A percentile compares a stretch with the other conserved stretches of the same genome.
Conservation (phyloP, 108 stramenopile genomes). For the Cyclotella atomus region DNA sequence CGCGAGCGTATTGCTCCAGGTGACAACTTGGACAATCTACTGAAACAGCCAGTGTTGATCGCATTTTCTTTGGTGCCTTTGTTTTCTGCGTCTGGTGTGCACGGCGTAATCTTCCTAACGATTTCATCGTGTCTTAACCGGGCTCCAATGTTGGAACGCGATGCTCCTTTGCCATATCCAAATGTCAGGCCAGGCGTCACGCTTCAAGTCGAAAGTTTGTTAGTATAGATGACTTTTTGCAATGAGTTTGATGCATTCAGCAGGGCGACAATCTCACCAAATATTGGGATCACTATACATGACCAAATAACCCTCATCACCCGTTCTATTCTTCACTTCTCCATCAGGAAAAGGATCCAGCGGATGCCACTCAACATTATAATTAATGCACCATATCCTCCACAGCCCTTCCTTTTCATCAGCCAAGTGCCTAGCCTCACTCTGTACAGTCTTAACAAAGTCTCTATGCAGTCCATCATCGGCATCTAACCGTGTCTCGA, state of each 20-base stretch:
- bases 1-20: conserved; percentile 73
- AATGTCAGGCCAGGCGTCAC: conserved; percentile 73
- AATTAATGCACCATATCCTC: conserved; percentile 47
- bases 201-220: conserved; percentile 27
- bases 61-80: neutral
- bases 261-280: conserved; percentile 8
- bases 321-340: conserved; percentile 6
- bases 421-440: conserved; percentile 19
- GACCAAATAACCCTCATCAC: conserved; percentile 31
- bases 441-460: conserved; percentile 25
- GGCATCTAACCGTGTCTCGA: conserved; percentile 79
- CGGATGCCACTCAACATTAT: conserved; percentile 50
- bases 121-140: conserved; percentile 52
- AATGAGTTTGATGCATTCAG: too few relatives aligned
- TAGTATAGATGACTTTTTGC: too few relatives aligned
- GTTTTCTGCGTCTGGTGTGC: conserved; percentile 13
- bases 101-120: conserved; percentile 23
- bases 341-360: conserved; percentile 29
- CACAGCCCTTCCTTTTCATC: conserved; percentile 4
- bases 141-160: conserved; percentile 19
- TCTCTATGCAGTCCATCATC: conserved; percentile 68
- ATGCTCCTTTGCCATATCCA: conserved; percentile 47
- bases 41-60: conserved; percentile 32
- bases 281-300: conserved; percentile 31
- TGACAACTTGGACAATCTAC: conserved; percentile 17